These are phyloP conservation scores for Boechera retrofracta DNA, from an alignment of 345 rosid genomes.

Conservation along the genomic window DNA sequence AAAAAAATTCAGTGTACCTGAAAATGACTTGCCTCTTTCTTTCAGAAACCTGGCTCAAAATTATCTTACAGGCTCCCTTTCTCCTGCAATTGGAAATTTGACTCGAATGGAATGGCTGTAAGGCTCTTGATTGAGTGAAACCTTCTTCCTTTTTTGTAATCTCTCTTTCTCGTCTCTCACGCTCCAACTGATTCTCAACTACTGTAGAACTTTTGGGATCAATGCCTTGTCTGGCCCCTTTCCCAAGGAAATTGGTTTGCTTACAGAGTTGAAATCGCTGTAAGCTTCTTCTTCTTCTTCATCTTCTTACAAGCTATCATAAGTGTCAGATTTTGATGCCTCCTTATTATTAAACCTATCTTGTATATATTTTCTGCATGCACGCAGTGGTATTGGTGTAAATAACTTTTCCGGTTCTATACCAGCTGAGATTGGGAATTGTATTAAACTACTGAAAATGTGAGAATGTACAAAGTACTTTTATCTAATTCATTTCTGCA, in stretches of 20 bases:
- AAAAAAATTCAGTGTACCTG: too few species aligned
- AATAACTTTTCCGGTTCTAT: slow-evolving; percentile 34
- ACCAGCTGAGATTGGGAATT: slow-evolving; percentile 69
- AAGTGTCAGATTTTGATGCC: neutral
- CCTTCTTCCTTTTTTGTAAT: neutral
- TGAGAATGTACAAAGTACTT: slow-evolving; percentile 43
- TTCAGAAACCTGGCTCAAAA: slow-evolving; percentile 44
- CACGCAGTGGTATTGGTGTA: slow-evolving; percentile 46
- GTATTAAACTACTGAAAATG: slow-evolving; percentile 56
- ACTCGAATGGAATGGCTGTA: slow-evolving; percentile 60
- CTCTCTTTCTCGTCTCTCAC: neutral
- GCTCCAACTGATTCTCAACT: neutral
- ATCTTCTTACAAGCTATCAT: neutral
- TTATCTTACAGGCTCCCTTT: slow-evolving; percentile 38
- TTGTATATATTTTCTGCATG: neutral
- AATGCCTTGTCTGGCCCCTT: slow-evolving; percentile 69
- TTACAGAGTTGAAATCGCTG: slow-evolving; percentile 55
- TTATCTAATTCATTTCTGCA: too few species aligned
- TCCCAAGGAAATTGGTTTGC: slow-evolving; percentile 71
- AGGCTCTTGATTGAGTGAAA: slow-evolving; percentile 13
- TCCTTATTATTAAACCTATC: neutral
- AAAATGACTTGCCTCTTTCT: neutral
- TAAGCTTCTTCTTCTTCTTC: slow-evolving; percentile 42
- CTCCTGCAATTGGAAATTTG: slow-evolving; percentile 47
- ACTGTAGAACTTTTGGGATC: slow-evolving; percentile 54